Percentiles rank a stretch among this genome's conserved stretches.
Conservation (phyloP, 1,139 yeast species). For the Protomyces gravidus region DNA sequence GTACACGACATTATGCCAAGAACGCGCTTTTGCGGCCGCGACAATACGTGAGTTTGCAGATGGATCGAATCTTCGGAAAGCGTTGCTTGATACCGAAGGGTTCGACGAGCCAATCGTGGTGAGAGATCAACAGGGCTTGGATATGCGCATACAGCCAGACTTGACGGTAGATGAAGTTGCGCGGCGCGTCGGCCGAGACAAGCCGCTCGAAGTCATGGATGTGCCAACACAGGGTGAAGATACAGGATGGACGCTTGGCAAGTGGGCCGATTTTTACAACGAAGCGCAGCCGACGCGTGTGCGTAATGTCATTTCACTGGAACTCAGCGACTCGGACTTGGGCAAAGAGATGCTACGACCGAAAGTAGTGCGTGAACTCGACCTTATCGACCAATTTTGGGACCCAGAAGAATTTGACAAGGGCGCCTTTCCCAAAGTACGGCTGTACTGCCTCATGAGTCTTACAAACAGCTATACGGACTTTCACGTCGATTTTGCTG, state of each 20-base stretch:
- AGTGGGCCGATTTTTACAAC: slow-evolving; percentile 72
- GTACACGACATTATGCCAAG: slow-evolving; percentile 48
- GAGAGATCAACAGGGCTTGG: slow-evolving; percentile 41
- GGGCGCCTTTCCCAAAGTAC: slow-evolving; percentile 52
- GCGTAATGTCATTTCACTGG: slow-evolving; percentile 75
- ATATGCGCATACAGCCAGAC: slow-evolving; percentile 46
- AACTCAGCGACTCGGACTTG: slow-evolving; percentile 58
- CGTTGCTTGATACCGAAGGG: slow-evolving; percentile 42
- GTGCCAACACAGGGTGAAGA: slow-evolving; percentile 68
- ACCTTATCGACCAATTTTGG: slow-evolving; percentile 71
- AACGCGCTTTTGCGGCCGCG: slow-evolving; percentile 30
- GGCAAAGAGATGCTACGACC: slow-evolving; percentile 60
- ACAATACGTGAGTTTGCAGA: slow-evolving; percentile 35
- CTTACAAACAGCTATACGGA: slow-evolving; percentile 78
- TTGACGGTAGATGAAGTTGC: slow-evolving; percentile 57
- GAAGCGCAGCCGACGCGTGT: slow-evolving; percentile 49
- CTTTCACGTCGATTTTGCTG: slow-evolving; percentile 88
- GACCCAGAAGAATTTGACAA: slow-evolving; percentile 39
- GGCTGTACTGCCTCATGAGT: slow-evolving; percentile 65
- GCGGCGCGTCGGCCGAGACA: slow-evolving; percentile 58
- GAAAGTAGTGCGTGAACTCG: slow-evolving; percentile 57
- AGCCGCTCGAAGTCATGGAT: slow-evolving; percentile 71
- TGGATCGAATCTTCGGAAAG: slow-evolving; percentile 43
- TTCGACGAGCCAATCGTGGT: slow-evolving; percentile 45
- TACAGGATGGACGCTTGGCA: slow-evolving; percentile 62